These are phyloP conservation scores for Tolypocladium tropicale DNA, from an alignment of 2,329 filamentous ascomycete species.

Conservation along the genomic window DNA sequence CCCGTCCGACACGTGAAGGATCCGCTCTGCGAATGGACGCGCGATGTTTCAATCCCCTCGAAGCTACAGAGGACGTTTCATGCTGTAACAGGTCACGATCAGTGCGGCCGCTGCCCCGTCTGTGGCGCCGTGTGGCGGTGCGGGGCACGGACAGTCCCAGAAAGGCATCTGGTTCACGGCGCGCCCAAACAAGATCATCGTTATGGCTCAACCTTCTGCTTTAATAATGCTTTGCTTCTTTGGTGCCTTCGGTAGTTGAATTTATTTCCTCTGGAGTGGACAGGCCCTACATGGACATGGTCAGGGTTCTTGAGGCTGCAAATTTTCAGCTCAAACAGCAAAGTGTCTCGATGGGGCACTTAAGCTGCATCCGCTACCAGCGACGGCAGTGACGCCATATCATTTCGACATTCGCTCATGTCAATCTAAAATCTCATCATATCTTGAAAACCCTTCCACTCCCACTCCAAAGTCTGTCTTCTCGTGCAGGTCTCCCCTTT, in stretches of 20 bases:
- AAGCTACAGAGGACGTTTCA: neutral
- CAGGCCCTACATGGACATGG: neutral
- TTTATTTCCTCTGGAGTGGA: neutral
- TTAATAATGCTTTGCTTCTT: too few species aligned
- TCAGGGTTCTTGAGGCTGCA: neutral
- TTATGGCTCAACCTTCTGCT: neutral
- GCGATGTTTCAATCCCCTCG: neutral
- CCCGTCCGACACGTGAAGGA: neutral
- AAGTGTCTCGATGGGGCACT: neutral
- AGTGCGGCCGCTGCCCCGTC: neutral
- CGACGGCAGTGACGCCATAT: constrained; percentile 3
- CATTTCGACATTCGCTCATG: constrained; percentile 8
- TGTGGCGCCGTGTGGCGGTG: neutral
- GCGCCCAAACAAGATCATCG: neutral
- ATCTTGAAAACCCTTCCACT: neutral
- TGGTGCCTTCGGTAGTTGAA: too few species aligned
- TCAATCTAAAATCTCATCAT: constrained; percentile 12
- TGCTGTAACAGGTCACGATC: neutral
- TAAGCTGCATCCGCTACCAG: neutral
- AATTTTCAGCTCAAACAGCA: neutral
- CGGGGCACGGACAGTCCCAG: neutral
- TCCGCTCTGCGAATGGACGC: neutral
- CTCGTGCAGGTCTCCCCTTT: neutral
- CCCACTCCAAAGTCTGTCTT: neutral
- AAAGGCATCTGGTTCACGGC: neutral